A percentile compares a stretch with the other conserved stretches of the same genome.
phyloP scores from a whole-genome alignment of 2,329 filamentous ascomycete species.

The Pleoardoris graminearum region DNA sequence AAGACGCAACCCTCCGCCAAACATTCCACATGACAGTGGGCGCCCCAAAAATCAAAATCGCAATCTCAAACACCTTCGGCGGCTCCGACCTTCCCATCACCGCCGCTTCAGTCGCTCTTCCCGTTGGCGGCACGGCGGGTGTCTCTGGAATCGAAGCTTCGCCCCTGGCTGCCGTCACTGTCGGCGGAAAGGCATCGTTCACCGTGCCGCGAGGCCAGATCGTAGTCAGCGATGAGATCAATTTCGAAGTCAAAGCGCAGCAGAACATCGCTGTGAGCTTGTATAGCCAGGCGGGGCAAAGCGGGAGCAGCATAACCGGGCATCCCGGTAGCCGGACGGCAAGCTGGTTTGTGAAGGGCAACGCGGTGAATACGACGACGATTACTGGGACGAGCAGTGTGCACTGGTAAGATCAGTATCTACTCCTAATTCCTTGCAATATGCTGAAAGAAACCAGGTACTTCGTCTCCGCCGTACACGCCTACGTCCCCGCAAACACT shows the following conservation, averaged over 20 bases:
- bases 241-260: conserved; percentile 51
- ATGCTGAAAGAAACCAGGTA: conserved; percentile 49
- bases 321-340: conserved; percentile 68
- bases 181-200: conserved; percentile 57
- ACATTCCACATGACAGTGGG: conserved; percentile 63
- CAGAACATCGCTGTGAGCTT: conserved; percentile 60
- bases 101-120: conserved; percentile 58
- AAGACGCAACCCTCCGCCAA: conserved; percentile 65
- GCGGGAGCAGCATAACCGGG: conserved; percentile 59
- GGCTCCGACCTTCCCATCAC: conserved; percentile 61
- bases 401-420: conserved; percentile 42
- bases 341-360: conserved; percentile 61
- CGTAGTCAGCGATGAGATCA: conserved; percentile 62
- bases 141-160: conserved; percentile 54
- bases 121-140: conserved; percentile 57
- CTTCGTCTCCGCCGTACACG: conserved; percentile 61
- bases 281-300: conserved; percentile 60
- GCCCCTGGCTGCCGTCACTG: conserved; percentile 59
- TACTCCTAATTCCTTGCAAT: neutral
- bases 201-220: conserved; percentile 59
- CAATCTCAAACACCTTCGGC: conserved; percentile 67
- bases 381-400: conserved; percentile 48
- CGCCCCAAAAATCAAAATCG: conserved; percentile 59
- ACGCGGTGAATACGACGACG: conserved; percentile 54
- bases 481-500: conserved; percentile 48